Conservation (phyloP, 73 alveolate genomes). For the Blepharisma japonicum region DNA sequence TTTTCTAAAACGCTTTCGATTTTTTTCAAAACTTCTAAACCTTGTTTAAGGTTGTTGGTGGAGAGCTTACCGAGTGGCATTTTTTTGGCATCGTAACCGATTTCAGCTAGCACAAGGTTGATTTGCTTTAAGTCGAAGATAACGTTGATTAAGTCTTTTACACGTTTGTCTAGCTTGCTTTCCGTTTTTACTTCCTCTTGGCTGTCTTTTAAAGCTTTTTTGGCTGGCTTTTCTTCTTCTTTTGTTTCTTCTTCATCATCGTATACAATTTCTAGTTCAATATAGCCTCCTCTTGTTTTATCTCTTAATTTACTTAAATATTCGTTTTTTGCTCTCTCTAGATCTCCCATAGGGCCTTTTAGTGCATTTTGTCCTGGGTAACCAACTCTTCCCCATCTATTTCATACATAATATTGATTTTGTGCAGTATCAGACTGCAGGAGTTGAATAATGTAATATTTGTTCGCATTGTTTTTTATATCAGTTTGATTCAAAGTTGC, state of each 20-base stretch:
- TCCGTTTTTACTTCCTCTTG: constrained; percentile 31
- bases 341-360: constrained; percentile 19
- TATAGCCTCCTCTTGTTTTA: constrained; percentile 48
- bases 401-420: constrained; percentile 3
- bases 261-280: constrained; percentile 41
- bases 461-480: constrained; percentile 24
- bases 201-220: neutral
- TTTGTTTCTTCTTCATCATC: constrained; percentile 36
- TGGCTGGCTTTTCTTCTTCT: constrained; percentile 14
- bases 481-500: constrained; percentile 23
- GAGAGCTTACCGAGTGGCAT: constrained; percentile 85
- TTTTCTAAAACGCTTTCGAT: constrained; percentile 54
- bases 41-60: constrained; percentile 49
- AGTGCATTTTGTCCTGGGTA: constrained; percentile 29
- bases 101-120: constrained; percentile 47
- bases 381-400: constrained; percentile 41
- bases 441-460: constrained; percentile 28
- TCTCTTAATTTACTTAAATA: constrained; percentile 45
- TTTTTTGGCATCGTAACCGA: constrained; percentile 77
- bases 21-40: constrained; percentile 63
- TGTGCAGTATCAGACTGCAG: neutral
- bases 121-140: constrained; percentile 67
- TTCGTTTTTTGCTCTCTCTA: constrained; percentile 24
- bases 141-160: constrained; percentile 38
- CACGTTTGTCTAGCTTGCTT: neutral